Percentiles rank a stretch among this genome's conserved stretches.
phyloP scores from a whole-genome alignment of 192 early-diverging fungal species.

The Backusella luteola region DNA sequence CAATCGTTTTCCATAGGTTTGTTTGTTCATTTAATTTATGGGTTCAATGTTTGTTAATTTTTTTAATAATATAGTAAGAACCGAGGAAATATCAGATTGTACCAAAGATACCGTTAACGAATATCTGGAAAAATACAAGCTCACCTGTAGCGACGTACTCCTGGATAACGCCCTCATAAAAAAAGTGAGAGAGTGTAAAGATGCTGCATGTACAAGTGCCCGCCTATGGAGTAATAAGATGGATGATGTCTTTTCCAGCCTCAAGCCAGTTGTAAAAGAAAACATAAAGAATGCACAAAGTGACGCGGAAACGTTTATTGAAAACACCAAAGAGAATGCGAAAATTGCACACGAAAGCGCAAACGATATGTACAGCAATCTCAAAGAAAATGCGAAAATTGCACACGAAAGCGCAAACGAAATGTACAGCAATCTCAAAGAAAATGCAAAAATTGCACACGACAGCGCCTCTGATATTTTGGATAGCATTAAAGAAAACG shows the following conservation, averaged over 20 bases:
- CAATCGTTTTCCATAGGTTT: neutral
- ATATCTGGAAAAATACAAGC: neutral
- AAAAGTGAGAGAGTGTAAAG: neutral
- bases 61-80: neutral
- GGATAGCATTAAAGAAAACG: neutral
- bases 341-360: neutral
- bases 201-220: neutral
- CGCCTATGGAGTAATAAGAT: neutral
- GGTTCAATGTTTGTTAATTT: neutral
- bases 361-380: neutral
- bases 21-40: neutral
- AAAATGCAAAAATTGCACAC: neutral
- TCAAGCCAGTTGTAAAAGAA: neutral
- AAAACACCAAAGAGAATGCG: neutral
- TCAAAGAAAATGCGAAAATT: neutral
- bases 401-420: neutral
- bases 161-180: neutral
- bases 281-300: neutral
- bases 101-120: neutral
- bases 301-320: neutral
- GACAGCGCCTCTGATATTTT: neutral
- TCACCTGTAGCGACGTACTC: neutral
- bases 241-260: neutral
- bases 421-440: neutral
- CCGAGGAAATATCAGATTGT: constrained; percentile 4